Evolutionary conservation across 1,284 basidiomycete genomes (phyloP).

Genomic region (Apiotrichum siamense): DNA sequence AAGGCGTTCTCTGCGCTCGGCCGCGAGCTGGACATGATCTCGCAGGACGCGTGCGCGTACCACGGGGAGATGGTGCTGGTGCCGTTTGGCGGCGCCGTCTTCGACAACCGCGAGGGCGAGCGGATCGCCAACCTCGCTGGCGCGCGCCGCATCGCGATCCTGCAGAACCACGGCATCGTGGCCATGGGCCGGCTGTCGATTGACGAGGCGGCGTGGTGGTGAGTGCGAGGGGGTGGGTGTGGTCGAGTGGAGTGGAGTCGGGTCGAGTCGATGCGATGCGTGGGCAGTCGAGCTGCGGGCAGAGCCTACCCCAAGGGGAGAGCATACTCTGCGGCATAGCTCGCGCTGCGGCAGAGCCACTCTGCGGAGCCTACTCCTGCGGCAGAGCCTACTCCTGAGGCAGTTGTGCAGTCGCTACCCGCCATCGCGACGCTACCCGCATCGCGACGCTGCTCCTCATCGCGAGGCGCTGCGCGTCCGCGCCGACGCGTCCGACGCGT

Average conservation of each 20-base stretch:
- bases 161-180: constrained; percentile 40
- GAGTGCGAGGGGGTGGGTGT: too few relatives aligned
- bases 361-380: too few relatives aligned
- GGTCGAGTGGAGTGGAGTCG: too few relatives aligned
- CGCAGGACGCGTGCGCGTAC: constrained; percentile 39
- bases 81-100: constrained; percentile 40
- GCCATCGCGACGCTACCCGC: too few relatives aligned
- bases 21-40: constrained; percentile 37
- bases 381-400: too few relatives aligned
- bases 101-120: constrained; percentile 37
- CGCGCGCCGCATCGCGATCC: constrained; percentile 29
- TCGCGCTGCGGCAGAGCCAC: too few relatives aligned
- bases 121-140: constrained; percentile 29
- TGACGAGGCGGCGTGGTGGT: constrained; percentile 45
- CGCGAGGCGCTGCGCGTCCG: too few relatives aligned
- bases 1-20: constrained; percentile 36
- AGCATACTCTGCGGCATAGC: too few relatives aligned
- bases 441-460: too few relatives aligned
- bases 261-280: too few relatives aligned
- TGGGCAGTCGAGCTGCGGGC: neutral
- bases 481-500: neutral
- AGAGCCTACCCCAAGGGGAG: too few relatives aligned
- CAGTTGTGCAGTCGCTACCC: too few relatives aligned
- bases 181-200: constrained; percentile 31
- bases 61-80: constrained; percentile 34